Percentiles rank a stretch among this genome's conserved stretches.
These are phyloP conservation scores for Globisporangium cylindrosporum DNA, from an alignment of 352 stramenopile genomes.

Conservation along the genomic window DNA sequence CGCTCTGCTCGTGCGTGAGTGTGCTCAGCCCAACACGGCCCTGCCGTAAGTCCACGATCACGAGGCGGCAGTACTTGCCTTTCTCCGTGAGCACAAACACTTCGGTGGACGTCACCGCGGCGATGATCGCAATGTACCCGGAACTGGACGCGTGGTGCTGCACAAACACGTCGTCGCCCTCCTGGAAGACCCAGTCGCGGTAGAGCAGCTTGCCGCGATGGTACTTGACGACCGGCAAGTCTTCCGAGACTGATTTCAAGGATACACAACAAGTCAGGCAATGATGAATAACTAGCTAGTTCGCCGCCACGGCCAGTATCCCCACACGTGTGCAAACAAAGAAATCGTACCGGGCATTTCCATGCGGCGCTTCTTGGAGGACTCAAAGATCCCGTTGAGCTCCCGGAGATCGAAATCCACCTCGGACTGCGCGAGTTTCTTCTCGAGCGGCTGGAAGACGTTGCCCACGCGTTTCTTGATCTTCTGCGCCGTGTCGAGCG, in stretches of 20 bases:
- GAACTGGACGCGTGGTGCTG: constrained; percentile 53
- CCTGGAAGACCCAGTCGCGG: constrained; percentile 69
- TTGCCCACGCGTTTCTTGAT: constrained; percentile 67
- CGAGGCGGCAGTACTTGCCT: constrained; percentile 70
- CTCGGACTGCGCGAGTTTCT: constrained; percentile 63
- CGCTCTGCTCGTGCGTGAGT: constrained; percentile 47
- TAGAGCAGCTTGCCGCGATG: constrained; percentile 79
- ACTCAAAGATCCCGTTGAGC: constrained; percentile 43
- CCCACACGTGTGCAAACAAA: constrained; percentile 10
- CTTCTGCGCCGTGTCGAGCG: constrained; percentile 57
- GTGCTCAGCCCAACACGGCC: constrained; percentile 55
- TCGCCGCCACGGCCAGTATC: too few species aligned
- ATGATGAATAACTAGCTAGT: not conserved
- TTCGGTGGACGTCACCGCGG: constrained; percentile 63
- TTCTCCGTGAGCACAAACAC: constrained; percentile 80
- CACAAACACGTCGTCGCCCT: constrained; percentile 77
- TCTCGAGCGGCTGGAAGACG: constrained; percentile 73
- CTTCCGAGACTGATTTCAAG: constrained; percentile 26
- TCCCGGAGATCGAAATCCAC: constrained; percentile 72
- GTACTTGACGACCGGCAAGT: constrained; percentile 54
- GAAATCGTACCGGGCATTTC: constrained; percentile 25
- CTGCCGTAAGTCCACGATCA: constrained; percentile 74
- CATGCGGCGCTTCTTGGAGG: constrained; percentile 69
- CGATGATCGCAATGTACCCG: constrained; percentile 70
- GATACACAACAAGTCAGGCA: constrained; percentile 7